Base-by-base conservation (phyloP, 148 eudicot genomes). In the Spergularia marina region DNA sequence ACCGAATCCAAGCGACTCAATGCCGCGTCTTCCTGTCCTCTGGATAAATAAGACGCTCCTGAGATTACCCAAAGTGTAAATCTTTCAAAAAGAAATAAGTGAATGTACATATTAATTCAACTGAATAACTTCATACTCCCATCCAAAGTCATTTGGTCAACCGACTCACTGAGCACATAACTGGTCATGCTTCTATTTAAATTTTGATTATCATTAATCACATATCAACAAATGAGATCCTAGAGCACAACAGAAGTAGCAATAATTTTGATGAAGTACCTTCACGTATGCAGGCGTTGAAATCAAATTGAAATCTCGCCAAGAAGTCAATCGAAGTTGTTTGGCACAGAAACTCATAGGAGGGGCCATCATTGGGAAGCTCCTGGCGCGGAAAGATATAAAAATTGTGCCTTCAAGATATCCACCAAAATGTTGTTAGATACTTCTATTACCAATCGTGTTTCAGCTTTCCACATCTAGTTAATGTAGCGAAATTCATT, bases 1-100 rank as follows among this genome's bases (percentile, higher is more conserved):
- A 70, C 74, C 47, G 74, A 70, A 44, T 79, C 75, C 79, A 92
- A 80, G 79, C 76, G 84, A 69, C 80, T 81, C 75, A 91, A 72
- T 13, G 90, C 94, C 75, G 86, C 87, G 20, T 89, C 90, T 83
- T 95, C 96, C 86, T 89, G 99, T 74, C 86, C 82, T 95, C 97
- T 92, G 87, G 99, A 95, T 91, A 95, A 88, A 92, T 95, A 95
- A 86, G 97, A 95, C 86, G 90, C 81, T 77, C 99, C 97, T 95
- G 99, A 89, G 89, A 89, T 87, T 82, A 85, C 71, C 74, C 83
- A 84, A 79, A 82, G 77, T 58, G 80, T 83, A 79, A 88, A 85
- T 72, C 80, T 83, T 84, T 85, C 87, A 80, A 77, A 52, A 57
- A 49, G 12, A 25, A 70, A 51, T 34, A 20, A 15, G 21, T 18